Evolutionary conservation across 192 early-diverging fungal genomes (phyloP).

Genomic region (Dispira simplex): DNA sequence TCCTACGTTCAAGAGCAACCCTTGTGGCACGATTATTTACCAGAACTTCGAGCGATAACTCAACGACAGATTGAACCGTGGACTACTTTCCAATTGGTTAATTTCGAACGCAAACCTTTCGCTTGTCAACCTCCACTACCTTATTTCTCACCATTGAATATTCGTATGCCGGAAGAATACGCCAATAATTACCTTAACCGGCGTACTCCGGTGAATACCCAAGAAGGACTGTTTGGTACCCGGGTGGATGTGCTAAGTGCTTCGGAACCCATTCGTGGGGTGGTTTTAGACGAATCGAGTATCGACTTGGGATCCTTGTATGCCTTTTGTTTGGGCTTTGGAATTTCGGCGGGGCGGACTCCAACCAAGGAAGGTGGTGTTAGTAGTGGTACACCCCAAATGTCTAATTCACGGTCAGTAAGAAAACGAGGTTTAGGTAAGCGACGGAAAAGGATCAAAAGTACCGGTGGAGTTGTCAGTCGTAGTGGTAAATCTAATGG

Average conservation of each 20-base stretch:
- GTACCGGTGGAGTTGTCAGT: neutral
- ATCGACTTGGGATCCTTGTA: slow-evolving; percentile 9
- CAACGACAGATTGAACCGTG: slow-evolving; percentile 1
- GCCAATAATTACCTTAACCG: slow-evolving; percentile 12
- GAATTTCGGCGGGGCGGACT: neutral
- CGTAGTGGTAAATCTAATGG: neutral
- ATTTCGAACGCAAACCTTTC: slow-evolving; percentile 4
- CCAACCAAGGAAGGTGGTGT: neutral
- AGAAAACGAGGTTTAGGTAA: neutral
- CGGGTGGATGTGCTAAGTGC: neutral
- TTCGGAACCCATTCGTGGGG: slow-evolving; percentile 3
- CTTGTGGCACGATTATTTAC: neutral
- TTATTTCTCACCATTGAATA: neutral
- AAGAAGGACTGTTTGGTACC: slow-evolving; percentile 6
- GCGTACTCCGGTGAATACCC: neutral
- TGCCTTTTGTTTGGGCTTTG: slow-evolving; percentile 5
- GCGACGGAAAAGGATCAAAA: slow-evolving; percentile 6
- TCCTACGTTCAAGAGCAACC: neutral
- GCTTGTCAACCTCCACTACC: slow-evolving; percentile 10
- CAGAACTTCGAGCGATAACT: neutral
- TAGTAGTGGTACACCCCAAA: neutral
- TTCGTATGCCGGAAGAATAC: slow-evolving; percentile 10
- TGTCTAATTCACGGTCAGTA: neutral
- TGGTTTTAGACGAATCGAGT: neutral
- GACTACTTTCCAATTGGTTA: neutral